Percentiles rank a stretch among this genome's conserved stretches.
phyloP scores from a whole-genome alignment of 768 basidiomycete species.

The Tricholoma matsutake region DNA sequence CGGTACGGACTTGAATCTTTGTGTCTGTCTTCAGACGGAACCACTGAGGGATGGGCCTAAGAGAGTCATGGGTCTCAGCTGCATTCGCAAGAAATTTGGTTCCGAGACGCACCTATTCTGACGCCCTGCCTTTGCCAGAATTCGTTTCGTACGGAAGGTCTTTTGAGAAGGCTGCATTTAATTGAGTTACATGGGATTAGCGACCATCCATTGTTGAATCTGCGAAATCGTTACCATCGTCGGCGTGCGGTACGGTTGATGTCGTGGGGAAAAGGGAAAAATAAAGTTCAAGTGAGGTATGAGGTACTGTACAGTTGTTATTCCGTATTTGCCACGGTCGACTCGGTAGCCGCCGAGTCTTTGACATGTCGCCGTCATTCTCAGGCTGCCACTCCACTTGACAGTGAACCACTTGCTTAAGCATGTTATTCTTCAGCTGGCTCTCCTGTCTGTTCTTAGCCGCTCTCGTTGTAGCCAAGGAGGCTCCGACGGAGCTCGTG shows the following conservation, averaged over 20 bases:
- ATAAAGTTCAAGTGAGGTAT: slow-evolving; percentile 28
- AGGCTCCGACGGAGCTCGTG: slow-evolving; percentile 49
- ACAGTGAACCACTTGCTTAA: slow-evolving; percentile 12
- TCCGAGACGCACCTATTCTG: slow-evolving; percentile 80
- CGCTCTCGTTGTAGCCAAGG: slow-evolving; percentile 42
- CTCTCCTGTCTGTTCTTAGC: slow-evolving; percentile 47
- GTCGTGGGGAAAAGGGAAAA: slow-evolving; percentile 24
- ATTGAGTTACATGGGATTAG: slow-evolving; percentile 16
- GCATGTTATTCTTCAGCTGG: slow-evolving; percentile 52
- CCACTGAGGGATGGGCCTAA: slow-evolving; percentile 97
- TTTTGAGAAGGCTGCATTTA: slow-evolving; percentile 92
- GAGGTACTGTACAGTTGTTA: slow-evolving; percentile 34
- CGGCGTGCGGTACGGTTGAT: slow-evolving; percentile 35
- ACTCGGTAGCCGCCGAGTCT: slow-evolving; percentile 11
- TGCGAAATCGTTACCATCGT: slow-evolving; percentile 34
- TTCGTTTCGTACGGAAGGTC: slow-evolving; percentile 95
- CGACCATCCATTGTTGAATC: not conserved
- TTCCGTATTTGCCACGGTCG: slow-evolving; percentile 7
- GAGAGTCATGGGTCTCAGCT: not conserved
- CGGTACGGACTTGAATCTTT: slow-evolving; percentile 76
- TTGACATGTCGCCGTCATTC: not conserved
- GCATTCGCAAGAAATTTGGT: not conserved
- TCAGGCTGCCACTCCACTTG: not conserved
- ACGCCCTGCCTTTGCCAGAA: slow-evolving; percentile 91
- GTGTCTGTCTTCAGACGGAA: slow-evolving; percentile 96